phyloP scores from a whole-genome alignment of 352 stramenopile genomes.

The Pythium oligandrum region DNA sequence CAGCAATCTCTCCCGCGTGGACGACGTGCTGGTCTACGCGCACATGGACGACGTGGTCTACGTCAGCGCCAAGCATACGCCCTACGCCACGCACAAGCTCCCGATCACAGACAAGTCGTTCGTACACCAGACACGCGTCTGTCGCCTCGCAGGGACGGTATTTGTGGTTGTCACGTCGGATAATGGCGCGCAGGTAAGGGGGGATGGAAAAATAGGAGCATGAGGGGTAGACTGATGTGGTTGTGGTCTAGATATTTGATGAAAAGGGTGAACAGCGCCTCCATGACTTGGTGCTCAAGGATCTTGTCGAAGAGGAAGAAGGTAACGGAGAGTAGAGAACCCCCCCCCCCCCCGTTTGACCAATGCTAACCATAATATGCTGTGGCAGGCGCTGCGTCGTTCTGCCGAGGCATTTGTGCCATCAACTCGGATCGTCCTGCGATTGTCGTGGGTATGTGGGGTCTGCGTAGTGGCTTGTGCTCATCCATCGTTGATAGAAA shows the following conservation, averaged over 20 bases:
- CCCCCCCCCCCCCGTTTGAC: no score
- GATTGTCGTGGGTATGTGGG: slow-evolving; percentile 41
- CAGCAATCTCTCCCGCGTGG: slow-evolving; percentile 21
- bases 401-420: slow-evolving; percentile 59
- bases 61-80: slow-evolving; percentile 17
- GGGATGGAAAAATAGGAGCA: no score
- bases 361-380: background rate
- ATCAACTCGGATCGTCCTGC: slow-evolving; percentile 39
- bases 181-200: slow-evolving; percentile 43
- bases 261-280: slow-evolving; percentile 44
- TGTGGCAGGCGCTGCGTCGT: slow-evolving; percentile 33
- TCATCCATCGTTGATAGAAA: slow-evolving; percentile 1
- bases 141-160: slow-evolving; percentile 28
- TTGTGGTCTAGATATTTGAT: slow-evolving; percentile 48
- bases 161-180: slow-evolving; percentile 68
- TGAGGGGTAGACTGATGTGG: no score
- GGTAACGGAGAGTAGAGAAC: slow-evolving; percentile 14
- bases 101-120: slow-evolving; percentile 20
- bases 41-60: slow-evolving; percentile 22
- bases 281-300: slow-evolving; percentile 54
- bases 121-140: slow-evolving; percentile 70
- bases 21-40: slow-evolving; percentile 22
- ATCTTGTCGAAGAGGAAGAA: slow-evolving; percentile 41
- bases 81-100: slow-evolving; percentile 20
- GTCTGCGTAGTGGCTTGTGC: background rate